phyloP scores from a whole-genome alignment of 2,329 filamentous ascomycete species.

The Clarireedia hainanense region DNA sequence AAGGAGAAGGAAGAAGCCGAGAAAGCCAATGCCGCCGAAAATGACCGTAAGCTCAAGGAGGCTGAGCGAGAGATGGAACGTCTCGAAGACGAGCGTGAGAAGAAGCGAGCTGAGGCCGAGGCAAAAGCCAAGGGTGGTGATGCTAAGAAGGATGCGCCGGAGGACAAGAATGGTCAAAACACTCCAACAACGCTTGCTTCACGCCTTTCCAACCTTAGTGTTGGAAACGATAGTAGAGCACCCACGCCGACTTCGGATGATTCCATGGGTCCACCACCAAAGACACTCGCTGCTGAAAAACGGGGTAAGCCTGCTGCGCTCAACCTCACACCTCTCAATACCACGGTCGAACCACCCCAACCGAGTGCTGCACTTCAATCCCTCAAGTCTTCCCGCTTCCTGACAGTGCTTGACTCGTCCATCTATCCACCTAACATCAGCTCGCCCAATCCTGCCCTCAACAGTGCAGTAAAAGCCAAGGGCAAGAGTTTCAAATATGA shows the following conservation, averaged over 20 bases:
- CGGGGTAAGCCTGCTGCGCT: constrained; percentile 75
- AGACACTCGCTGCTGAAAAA: constrained; percentile 52
- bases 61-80: constrained; percentile 66
- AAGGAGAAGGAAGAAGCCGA: constrained; percentile 39
- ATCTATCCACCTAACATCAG: constrained; percentile 77
- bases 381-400: constrained; percentile 82
- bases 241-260: constrained; percentile 37
- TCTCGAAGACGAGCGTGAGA: constrained; percentile 62
- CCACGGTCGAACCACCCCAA: constrained; percentile 82
- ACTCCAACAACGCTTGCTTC: constrained; percentile 28
- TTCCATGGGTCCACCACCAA: constrained; percentile 41
- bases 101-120: constrained; percentile 45
- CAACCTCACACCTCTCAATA: constrained; percentile 75
- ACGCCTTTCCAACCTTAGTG: constrained; percentile 45
- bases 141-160: constrained; percentile 20
- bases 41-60: constrained; percentile 60
- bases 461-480: constrained; percentile 71
- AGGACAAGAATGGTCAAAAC: constrained; percentile 25
- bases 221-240: constrained; percentile 36
- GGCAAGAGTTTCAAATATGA: constrained; percentile 88
- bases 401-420: constrained; percentile 69
- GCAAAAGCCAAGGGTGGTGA: constrained; percentile 20
- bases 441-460: constrained; percentile 88
- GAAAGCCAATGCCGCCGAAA: constrained; percentile 44
- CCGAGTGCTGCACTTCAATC: constrained; percentile 91